phyloP scores from a whole-genome alignment of 441 rosid genomes.

The Populus hybrid region DNA sequence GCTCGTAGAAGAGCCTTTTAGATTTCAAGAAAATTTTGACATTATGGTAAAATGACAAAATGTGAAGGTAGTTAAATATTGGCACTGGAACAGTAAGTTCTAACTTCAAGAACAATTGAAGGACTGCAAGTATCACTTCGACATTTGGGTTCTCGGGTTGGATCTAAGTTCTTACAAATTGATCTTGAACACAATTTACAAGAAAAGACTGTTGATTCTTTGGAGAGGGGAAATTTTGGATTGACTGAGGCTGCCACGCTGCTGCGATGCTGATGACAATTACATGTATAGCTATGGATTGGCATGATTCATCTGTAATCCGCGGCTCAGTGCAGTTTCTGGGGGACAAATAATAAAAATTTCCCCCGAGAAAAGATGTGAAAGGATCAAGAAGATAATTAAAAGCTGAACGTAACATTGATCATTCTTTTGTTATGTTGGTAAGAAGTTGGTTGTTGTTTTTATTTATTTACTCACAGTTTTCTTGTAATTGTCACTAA shows the following conservation, averaged over 20 bases:
- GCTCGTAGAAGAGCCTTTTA: background rate
- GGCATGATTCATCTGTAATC: background rate
- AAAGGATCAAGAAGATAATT: background rate
- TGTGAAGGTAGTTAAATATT: background rate
- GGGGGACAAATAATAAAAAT: background rate
- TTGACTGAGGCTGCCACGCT: background rate
- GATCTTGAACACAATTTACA: background rate
- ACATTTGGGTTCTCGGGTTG: background rate
- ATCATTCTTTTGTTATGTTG: background rate
- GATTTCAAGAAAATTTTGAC: no score
- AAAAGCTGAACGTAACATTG: background rate
- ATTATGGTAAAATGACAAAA: no score
- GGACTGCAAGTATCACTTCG: background rate
- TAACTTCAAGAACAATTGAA: background rate
- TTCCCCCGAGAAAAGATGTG: background rate
- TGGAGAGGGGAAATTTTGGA: background rate
- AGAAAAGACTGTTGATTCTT: background rate
- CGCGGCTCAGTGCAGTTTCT: background rate
- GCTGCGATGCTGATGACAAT: background rate
- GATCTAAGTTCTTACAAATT: background rate
- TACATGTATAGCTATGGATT: background rate
- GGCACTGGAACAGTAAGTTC: background rate
- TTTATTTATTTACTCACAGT: no score
- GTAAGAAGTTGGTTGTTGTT: constrained; percentile 7
- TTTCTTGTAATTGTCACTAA: no score